Conservation (phyloP, 2,329 filamentous ascomycete genomes). For the Corniculantispora saksenae region DNA sequence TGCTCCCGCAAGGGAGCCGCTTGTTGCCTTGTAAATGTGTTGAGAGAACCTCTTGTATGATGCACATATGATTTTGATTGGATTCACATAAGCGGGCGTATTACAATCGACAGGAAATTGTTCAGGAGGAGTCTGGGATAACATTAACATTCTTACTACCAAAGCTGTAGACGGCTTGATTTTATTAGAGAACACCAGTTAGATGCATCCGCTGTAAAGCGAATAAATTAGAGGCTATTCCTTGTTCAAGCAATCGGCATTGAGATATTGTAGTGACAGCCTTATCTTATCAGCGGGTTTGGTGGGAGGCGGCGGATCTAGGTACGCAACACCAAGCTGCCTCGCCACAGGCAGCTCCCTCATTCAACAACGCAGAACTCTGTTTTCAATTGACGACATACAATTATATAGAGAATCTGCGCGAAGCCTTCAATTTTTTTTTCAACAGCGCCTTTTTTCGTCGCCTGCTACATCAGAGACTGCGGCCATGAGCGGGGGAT, state of each 20-base stretch:
- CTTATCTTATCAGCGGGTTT: conserved; percentile 19
- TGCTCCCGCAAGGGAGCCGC: conserved; percentile 12
- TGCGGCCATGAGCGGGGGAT: conserved; percentile 71
- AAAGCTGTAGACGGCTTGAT: not conserved
- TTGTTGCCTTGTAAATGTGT: conserved; percentile 12
- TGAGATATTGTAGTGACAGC: not conserved
- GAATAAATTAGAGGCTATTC: not conserved
- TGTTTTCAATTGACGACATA: not conserved
- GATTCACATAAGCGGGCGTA: conserved; percentile 13
- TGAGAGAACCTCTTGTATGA: not conserved
- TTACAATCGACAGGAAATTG: conserved; percentile 9
- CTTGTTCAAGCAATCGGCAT: not conserved
- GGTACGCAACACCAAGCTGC: not conserved
- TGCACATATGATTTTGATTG: conserved; percentile 7
- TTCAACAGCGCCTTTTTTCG: not conserved
- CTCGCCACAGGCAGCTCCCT: not conserved
- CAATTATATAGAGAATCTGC: not conserved
- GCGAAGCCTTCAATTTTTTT: not conserved
- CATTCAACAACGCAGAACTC: not conserved
- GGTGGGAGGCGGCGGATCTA: conserved; percentile 4
- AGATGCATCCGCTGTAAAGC: conserved; percentile 2
- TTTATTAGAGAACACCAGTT: conserved; percentile 1
- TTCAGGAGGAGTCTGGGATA: conserved; percentile 13
- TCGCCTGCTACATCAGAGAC: not conserved
- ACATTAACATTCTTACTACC: not conserved